phyloP scores from a whole-genome alignment of 495 filamentous ascomycete genomes.

The Margaritispora aquatica region DNA sequence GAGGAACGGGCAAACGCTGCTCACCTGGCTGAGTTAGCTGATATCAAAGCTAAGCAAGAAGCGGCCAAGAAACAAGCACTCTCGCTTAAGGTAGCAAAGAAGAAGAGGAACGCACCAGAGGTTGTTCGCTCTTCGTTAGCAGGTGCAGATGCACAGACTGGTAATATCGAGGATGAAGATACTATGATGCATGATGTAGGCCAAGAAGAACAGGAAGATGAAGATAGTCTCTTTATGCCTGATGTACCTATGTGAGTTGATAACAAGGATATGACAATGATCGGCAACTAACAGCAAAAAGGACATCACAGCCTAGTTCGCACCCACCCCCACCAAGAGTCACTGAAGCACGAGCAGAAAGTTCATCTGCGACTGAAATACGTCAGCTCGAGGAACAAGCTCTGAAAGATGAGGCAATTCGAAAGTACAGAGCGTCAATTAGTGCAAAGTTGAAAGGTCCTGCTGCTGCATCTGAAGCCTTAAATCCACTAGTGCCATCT shows the following conservation, averaged over 20 bases:
- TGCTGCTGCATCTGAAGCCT: neutral
- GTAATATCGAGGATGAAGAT: neutral
- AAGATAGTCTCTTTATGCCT: slow-evolving; percentile 12
- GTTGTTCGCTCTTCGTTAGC: neutral
- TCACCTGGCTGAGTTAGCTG: slow-evolving; percentile 9
- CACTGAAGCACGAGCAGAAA: too few species aligned
- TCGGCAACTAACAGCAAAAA: neutral
- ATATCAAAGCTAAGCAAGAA: slow-evolving; percentile 18
- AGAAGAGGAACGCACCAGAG: neutral
- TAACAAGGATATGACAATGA: neutral
- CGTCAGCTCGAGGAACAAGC: neutral
- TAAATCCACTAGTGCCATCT: too few species aligned
- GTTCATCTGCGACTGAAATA: neutral
- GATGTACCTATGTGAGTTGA: neutral
- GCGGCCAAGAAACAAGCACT: slow-evolving; percentile 5
- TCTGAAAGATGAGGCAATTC: neutral
- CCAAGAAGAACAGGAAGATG: neutral
- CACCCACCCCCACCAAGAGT: too few species aligned
- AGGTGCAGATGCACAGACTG: neutral
- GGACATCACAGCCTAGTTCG: neutral
- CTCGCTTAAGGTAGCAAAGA: slow-evolving; percentile 5
- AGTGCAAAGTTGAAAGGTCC: neutral
- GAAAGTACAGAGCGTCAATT: neutral
- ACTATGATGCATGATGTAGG: too few species aligned
- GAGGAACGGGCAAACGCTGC: neutral